Evolutionary conservation across 345 rosid genomes (phyloP), one percentile per base, ranked within the genome.

Genomic region (Pistacia atlantica): DNA sequence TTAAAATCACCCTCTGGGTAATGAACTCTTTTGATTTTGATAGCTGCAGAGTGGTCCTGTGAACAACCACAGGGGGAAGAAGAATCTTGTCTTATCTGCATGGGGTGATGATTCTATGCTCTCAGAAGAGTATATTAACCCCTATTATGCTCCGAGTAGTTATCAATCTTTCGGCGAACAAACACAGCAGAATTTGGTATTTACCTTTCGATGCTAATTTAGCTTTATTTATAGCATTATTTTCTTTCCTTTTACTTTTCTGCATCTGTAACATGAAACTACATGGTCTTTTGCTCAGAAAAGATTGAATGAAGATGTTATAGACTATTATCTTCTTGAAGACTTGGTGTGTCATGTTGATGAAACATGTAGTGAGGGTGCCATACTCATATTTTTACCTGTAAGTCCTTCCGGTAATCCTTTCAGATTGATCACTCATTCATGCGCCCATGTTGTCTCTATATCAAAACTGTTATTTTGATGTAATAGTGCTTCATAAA

Each of bases 91-190:
- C 76, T 74, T 95, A 79, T 92, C 98, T 77, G 91, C 82, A 58
- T 93, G 98, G 98, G 97, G 97, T 10, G 97, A 93, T 69, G 95
- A 93, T 67, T 93, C 92, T 73, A 68, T 89, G 86, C 92, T 93
- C 72, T 80, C 85, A n/a, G 97, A 91, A 81, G 95, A 89, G 64
- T 42, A 25, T 85, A 74, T 89, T 65, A 95, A 95, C 82, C 94
- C 97, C 45, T 84, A 83, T 83, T 95, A 87, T 75, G 73, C 63
- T 77, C 80, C 95, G 49, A 86, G 83, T 75, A 74, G 59, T 77
- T 95, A 92, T 79, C 80, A 87, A 79, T 85, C 90, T 74, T 89
- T 87, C 79, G 84, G 87, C 33, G 92, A 91, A 69, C 93, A 85
- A 79, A 92, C 95, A 28, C 91, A 75, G 72, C 78, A 84, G 79